Evolutionary conservation across 495 filamentous ascomycete genomes (phyloP).

Genomic region (Saxispiralis lemnorum): DNA sequence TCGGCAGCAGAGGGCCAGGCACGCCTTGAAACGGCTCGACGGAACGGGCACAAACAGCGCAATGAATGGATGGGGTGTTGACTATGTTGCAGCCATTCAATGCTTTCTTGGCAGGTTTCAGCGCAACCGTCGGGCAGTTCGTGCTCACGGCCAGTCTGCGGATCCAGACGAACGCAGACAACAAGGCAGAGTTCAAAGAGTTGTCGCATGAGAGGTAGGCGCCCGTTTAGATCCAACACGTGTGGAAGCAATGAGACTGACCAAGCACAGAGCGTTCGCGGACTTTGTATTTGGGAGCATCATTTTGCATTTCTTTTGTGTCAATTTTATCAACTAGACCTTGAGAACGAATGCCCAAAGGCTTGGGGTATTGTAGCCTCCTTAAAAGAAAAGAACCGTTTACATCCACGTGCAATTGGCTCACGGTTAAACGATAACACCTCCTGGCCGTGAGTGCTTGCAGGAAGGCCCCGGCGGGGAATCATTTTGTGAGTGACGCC

Average conservation of each 20-base stretch:
- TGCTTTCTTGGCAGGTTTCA: constrained; percentile 89
- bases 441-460: too few species aligned
- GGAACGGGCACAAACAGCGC: too few species aligned
- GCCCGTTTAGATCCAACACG: too few species aligned
- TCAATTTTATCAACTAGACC: constrained; percentile 90
- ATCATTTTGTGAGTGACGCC: too few species aligned
- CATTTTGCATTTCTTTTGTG: constrained; percentile 95
- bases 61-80: background rate
- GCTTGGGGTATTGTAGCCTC: too few species aligned
- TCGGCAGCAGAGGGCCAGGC: too few species aligned
- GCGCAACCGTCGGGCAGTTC: constrained; percentile 90
- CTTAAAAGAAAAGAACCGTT: too few species aligned
- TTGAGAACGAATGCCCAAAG: background rate
- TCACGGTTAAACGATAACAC: too few species aligned
- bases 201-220: constrained; percentile 54
- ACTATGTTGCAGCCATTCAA: constrained; percentile 67
- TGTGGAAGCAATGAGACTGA: background rate
- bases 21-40: too few species aligned
- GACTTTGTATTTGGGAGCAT: constrained; percentile 90
- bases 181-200: constrained; percentile 48
- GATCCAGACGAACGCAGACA: constrained; percentile 75
- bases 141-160: constrained; percentile 78
- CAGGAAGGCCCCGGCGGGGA: too few species aligned
- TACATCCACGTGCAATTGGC: too few species aligned
- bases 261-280: constrained; percentile 61